Percentiles rank a stretch among this genome's conserved stretches.
phyloP scores from a whole-genome alignment of 306 rosid species.

The Rosa lucieae region DNA sequence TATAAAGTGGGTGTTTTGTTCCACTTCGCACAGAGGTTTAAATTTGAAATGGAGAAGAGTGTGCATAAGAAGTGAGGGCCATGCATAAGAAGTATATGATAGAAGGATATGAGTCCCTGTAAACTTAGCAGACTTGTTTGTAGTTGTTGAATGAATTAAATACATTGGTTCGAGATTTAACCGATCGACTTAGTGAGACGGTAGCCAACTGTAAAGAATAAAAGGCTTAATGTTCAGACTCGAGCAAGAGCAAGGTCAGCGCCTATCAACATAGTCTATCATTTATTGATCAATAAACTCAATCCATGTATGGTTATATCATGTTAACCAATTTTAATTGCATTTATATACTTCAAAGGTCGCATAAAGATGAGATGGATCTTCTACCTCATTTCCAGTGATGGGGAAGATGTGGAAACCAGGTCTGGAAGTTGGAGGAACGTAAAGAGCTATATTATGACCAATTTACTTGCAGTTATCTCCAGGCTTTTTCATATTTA shows the following conservation, averaged over 20 bases:
- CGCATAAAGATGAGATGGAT: not conserved
- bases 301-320: not conserved
- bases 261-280: not conserved
- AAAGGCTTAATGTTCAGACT: not conserved
- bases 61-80: too few relatives aligned
- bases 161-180: too few relatives aligned
- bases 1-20: not conserved
- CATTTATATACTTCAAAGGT: not conserved
- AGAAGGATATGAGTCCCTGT: not conserved
- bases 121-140: not conserved
- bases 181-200: not conserved
- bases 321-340: not conserved
- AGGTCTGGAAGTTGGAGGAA: not conserved
- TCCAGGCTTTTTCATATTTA: not conserved
- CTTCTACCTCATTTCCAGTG: not conserved
- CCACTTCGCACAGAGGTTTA: not conserved
- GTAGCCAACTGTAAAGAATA: not conserved
- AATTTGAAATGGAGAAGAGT: not conserved
- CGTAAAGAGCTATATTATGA: not conserved
- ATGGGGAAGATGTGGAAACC: not conserved
- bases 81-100: not conserved
- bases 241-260: not conserved
- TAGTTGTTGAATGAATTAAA: not conserved
- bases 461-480: not conserved
- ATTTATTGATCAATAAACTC: not conserved